Conservation (phyloP, 176 grass and related monocot species). For the Elaeis guineensis region DNA sequence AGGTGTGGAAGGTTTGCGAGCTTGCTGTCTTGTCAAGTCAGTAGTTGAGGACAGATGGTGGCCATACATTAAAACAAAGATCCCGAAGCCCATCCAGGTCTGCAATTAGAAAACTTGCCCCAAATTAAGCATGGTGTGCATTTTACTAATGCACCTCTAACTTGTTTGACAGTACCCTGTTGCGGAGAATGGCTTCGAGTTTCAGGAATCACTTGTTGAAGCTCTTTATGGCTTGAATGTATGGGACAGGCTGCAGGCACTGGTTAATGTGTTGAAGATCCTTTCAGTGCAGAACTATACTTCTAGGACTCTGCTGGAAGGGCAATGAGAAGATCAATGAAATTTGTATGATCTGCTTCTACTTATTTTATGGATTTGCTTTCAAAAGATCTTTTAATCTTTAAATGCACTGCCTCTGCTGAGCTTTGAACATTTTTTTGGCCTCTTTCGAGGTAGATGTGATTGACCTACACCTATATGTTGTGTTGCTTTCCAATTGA, state of each 20-base stretch:
- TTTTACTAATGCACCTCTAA: conserved; percentile 12
- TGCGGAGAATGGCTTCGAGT: conserved; percentile 75
- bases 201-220: conserved; percentile 79
- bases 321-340: conserved; percentile 15
- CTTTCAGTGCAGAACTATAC: conserved; percentile 51
- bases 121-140: neutral
- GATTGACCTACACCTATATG: no score
- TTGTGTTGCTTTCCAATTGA: no score
- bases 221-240: conserved; percentile 69
- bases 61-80: conserved; percentile 86
- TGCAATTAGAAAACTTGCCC: neutral
- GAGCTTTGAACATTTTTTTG: no score
- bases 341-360: no score
- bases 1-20: conserved; percentile 86
- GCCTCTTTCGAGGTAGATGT: no score
- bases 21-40: conserved; percentile 89
- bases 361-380: no score
- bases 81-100: conserved; percentile 98
- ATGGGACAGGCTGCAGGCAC: conserved; percentile 76
- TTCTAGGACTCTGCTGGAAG: conserved; percentile 31
- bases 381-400: no score
- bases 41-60: conserved; percentile 95
- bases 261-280: conserved; percentile 64
- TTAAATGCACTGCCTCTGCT: no score
- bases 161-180: conserved; percentile 63